Conservation (phyloP, 768 basidiomycete species). For the Galerina marginata region DNA sequence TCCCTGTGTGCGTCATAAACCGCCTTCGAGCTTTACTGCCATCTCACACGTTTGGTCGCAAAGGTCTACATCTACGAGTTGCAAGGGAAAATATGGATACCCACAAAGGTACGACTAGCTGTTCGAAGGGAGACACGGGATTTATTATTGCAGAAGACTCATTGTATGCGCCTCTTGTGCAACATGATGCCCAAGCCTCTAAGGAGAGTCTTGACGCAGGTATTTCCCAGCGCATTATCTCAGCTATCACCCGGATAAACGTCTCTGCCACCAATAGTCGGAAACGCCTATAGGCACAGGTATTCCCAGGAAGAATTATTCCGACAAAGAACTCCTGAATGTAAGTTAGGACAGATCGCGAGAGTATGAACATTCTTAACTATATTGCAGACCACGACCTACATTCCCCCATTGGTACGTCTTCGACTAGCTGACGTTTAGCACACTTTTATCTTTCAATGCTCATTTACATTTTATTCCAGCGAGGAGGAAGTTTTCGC, state of each 20-base stretch:
- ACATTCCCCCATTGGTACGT: neutral
- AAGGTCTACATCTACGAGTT: too few species aligned
- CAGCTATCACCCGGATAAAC: too few species aligned
- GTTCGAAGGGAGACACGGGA: neutral
- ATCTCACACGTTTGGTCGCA: too few species aligned
- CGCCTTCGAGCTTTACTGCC: too few species aligned
- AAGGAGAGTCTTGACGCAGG: conserved; percentile 5
- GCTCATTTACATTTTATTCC: neutral
- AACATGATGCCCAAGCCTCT: conserved; percentile 11
- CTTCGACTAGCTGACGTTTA: neutral
- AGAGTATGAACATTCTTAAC: too few species aligned
- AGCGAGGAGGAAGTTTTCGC: conserved; percentile 15
- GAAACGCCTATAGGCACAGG: too few species aligned
- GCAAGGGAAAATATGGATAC: neutral
- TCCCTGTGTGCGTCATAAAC: too few species aligned
- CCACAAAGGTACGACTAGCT: conserved; percentile 1
- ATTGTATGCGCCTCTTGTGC: conserved; percentile 14
- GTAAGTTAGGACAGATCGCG: too few species aligned
- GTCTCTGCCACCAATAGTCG: too few species aligned
- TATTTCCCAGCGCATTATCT: neutral
- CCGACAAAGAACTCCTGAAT: too few species aligned
- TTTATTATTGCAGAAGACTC: conserved; percentile 1
- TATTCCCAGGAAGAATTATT: too few species aligned
- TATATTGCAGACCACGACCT: too few species aligned
- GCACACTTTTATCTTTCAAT: neutral